A percentile compares a stretch with the other conserved stretches of the same genome.
phyloP scores from a whole-genome alignment of 306 rosid genomes.

The Gynostemma pentaphyllum region DNA sequence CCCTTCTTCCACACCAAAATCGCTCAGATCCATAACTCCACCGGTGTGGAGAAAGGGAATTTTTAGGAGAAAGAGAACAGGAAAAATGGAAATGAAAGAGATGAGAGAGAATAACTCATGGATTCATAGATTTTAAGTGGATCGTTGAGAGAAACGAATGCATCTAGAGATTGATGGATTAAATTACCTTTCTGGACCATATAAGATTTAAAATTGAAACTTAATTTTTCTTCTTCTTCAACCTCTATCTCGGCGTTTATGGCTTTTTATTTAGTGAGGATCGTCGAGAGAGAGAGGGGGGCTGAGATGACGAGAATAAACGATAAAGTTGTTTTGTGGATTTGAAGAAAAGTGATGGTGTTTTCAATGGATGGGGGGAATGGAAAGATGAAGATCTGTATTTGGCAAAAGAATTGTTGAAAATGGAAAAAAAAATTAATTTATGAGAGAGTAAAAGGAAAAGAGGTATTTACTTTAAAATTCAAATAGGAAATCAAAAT shows the following conservation, averaged over 20 bases:
- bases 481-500: too few species aligned
- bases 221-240: conserved; percentile 4
- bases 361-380: conserved; percentile 1
- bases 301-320: not conserved
- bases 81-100: too few species aligned
- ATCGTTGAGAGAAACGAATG: conserved; percentile 22
- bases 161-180: conserved; percentile 33
- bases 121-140: conserved; percentile 41
- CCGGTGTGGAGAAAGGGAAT: too few species aligned
- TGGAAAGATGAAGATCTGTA: conserved; percentile 8
- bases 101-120: conserved; percentile 60
- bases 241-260: not conserved
- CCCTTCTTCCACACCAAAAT: too few species aligned
- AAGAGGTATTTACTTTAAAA: too few species aligned
- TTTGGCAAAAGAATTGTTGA: conserved; percentile 17
- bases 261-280: conserved; percentile 12
- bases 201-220: conserved; percentile 32
- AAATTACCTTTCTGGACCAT: conserved; percentile 25
- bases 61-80: too few species aligned
- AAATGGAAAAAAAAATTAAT: conserved; percentile 14
- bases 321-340: not conserved
- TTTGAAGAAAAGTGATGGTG: conserved; percentile 5
- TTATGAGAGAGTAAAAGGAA: too few species aligned
- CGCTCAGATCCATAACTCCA: too few species aligned
- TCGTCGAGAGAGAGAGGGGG: conserved; percentile 13